Conservation (phyloP, 2,329 filamentous ascomycete species). For the Botryotinia calthae region DNA sequence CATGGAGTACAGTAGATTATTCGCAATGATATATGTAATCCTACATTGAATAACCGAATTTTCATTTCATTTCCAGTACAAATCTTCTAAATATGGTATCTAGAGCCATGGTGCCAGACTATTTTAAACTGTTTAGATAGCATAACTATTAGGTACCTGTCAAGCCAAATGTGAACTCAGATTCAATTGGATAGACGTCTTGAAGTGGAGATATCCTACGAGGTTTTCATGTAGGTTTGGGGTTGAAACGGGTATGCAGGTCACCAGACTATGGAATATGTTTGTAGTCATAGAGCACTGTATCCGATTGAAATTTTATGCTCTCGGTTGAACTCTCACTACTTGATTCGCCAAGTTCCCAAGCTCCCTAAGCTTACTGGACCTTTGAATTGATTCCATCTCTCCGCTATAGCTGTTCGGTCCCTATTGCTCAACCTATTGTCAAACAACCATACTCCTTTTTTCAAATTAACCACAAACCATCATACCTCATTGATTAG, state of each 20-base stretch:
- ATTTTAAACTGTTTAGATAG: background rate
- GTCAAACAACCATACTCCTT: background rate
- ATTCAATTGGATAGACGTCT: background rate
- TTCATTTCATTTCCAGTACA: too few species aligned
- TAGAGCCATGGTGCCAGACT: background rate
- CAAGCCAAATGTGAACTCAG: background rate
- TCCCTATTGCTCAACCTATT: background rate
- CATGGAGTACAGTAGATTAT: too few species aligned
- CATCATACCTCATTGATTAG: background rate
- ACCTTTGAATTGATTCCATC: background rate
- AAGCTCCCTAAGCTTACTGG: background rate
- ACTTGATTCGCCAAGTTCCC: background rate
- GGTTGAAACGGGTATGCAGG: background rate
- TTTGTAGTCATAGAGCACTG: background rate
- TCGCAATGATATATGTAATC: too few species aligned
- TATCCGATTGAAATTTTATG: background rate
- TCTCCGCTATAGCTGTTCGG: background rate
- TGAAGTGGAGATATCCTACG: background rate
- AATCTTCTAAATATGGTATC: too few species aligned
- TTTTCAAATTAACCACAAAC: accelerated
- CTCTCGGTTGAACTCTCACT: background rate
- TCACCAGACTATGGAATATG: background rate
- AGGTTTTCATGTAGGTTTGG: background rate
- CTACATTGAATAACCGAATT: too few species aligned
- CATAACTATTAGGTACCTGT: background rate